Evolutionary conservation across 192 early-diverging fungal species (phyloP).

Genomic region (Coemansia sp.): DNA sequence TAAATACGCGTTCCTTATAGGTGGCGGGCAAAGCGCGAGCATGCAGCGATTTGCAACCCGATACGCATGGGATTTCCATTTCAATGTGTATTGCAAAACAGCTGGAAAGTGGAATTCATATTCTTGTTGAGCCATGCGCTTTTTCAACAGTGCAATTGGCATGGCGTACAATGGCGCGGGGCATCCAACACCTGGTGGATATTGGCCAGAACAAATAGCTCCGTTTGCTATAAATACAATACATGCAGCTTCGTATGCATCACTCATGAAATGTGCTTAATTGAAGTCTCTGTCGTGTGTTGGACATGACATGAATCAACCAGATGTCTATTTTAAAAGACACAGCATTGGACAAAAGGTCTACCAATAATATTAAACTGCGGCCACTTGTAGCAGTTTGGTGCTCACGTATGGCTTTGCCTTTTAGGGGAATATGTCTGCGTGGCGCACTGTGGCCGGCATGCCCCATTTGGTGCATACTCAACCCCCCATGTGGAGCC

Average conservation of each 20-base stretch:
- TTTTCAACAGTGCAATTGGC: background rate
- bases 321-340: background rate
- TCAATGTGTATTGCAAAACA: background rate
- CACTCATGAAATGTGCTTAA: background rate
- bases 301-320: background rate
- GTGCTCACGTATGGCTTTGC: background rate
- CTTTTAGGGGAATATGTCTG: background rate
- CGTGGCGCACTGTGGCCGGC: background rate
- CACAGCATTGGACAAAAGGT: background rate
- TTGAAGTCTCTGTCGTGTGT: background rate
- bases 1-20: background rate
- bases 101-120: background rate
- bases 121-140: background rate
- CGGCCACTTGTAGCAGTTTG: background rate
- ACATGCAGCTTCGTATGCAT: background rate
- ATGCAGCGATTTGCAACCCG: constrained; percentile 2
- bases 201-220: background rate
- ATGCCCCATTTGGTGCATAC: background rate
- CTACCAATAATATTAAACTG: background rate
- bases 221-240: background rate
- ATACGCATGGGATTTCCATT: background rate
- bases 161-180: background rate
- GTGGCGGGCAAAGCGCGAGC: background rate
- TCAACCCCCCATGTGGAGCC: background rate
- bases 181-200: background rate